phyloP scores from a whole-genome alignment of 495 filamentous ascomycete genomes.

The Neurospora africana region DNA sequence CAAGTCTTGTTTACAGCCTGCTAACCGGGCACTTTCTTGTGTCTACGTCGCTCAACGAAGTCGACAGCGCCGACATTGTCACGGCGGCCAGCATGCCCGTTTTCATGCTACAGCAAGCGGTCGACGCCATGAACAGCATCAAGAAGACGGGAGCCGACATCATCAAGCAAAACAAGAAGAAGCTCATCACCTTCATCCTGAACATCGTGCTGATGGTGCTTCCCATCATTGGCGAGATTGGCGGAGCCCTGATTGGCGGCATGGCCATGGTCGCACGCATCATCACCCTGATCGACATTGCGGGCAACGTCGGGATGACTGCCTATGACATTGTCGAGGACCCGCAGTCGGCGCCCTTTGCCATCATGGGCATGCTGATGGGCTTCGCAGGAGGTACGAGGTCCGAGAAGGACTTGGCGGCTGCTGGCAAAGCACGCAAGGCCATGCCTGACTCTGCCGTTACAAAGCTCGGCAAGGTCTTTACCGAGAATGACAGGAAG shows the following conservation, averaged over 20 bases:
- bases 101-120: not conserved
- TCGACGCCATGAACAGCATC: slow-evolving; percentile 3
- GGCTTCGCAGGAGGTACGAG: not conserved
- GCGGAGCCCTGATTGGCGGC: slow-evolving; percentile 1
- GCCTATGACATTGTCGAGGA: slow-evolving; percentile 13
- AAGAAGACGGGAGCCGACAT: slow-evolving; percentile 1
- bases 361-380: slow-evolving; percentile 9
- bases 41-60: not conserved
- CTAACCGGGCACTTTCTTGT: not conserved
- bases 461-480: not conserved
- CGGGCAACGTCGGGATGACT: slow-evolving; percentile 8
- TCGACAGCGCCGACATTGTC: not conserved
- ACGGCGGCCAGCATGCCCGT: slow-evolving; percentile 1
- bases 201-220: slow-evolving; percentile 2
- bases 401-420: not conserved
- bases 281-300: slow-evolving; percentile 2
- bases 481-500: not conserved
- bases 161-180: slow-evolving; percentile 1
- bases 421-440: not conserved
- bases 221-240: slow-evolving; percentile 2
- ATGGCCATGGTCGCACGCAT: slow-evolving; percentile 3
- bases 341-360: slow-evolving; percentile 11
- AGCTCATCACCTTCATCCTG: slow-evolving; percentile 3
- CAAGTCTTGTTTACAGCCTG: not conserved
- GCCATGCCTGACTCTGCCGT: not conserved